Conservation (phyloP, 1,284 basidiomycete genomes). For the Pseudozyma hubeiensis region DNA sequence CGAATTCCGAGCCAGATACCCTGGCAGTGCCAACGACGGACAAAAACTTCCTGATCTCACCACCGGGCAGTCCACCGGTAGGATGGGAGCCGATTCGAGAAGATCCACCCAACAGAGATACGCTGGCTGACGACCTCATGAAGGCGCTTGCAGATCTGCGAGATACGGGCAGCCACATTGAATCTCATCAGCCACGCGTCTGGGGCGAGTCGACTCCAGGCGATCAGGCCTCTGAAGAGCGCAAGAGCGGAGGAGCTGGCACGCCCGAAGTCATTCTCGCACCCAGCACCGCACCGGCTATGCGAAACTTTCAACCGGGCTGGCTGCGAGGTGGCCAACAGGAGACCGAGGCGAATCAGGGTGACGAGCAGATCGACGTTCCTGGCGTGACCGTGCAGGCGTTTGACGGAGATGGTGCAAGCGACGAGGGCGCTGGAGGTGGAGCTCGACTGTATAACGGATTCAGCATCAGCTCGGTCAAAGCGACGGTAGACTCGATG, state of each 20-base stretch:
- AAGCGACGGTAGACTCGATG: constrained; percentile 64
- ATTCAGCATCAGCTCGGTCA: constrained; percentile 60
- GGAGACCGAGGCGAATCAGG: not conserved
- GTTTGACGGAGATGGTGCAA: constrained; percentile 42
- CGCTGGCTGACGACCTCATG: constrained; percentile 90
- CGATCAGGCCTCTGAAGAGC: not conserved
- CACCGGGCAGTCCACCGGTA: constrained; percentile 95
- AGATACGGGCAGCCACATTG: constrained; percentile 52
- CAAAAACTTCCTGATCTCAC: constrained; percentile 96
- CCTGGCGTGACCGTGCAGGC: constrained; percentile 62
- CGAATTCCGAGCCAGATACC: constrained; percentile 31
- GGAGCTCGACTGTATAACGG: constrained; percentile 42
- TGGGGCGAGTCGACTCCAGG: constrained; percentile 18
- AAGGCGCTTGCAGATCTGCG: constrained; percentile 61
- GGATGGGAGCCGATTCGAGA: constrained; percentile 94
- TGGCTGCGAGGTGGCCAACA: constrained; percentile 20
- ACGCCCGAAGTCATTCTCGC: constrained; percentile 45
- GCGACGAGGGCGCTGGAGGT: constrained; percentile 5
- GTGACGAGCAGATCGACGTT: constrained; percentile 35
- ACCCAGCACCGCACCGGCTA: constrained; percentile 23
- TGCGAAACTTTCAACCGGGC: constrained; percentile 24
- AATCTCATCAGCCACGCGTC: constrained; percentile 38
- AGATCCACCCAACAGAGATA: constrained; percentile 87
- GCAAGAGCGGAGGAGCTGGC: constrained; percentile 19
- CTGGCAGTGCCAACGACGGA: constrained; percentile 75